Conservation (phyloP, 441 rosid species). For the Macaranga tanarius region DNA sequence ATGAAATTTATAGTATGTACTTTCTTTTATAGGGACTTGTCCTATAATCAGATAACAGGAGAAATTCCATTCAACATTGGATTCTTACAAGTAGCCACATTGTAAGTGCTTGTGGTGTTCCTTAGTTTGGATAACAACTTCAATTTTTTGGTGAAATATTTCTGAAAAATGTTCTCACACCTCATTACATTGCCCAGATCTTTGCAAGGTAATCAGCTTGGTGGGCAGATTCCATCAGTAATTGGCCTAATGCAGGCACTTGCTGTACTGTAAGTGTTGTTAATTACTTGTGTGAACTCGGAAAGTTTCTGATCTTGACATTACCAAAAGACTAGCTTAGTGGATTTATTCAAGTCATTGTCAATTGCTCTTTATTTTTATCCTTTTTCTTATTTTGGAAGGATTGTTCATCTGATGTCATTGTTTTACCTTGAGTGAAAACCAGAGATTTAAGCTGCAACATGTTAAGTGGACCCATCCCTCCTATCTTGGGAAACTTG, state of each 20-base stretch:
- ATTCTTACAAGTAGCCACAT: conserved; percentile 93
- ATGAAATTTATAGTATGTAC: neutral
- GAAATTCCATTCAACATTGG: conserved; percentile 95
- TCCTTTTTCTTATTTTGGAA: neutral
- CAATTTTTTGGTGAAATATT: neutral
- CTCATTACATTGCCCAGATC: conserved; percentile 47
- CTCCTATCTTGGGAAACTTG: conserved; percentile 84
- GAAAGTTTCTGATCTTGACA: neutral
- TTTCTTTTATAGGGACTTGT: conserved; percentile 66
- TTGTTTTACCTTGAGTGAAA: conserved; percentile 10
- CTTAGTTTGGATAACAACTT: neutral
- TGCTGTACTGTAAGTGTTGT: conserved; percentile 80
- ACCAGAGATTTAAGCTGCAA: conserved; percentile 88
- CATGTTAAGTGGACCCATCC: conserved; percentile 74
- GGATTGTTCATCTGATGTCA: neutral
- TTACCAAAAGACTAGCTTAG: neutral
- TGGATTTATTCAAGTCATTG: neutral
- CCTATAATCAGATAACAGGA: conserved; percentile 85
- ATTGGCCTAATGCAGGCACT: conserved; percentile 99
- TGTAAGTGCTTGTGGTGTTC: conserved; percentile 46
- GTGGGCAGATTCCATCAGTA: conserved; percentile 82
- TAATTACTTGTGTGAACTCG: neutral
- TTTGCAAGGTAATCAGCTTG: conserved; percentile 83
- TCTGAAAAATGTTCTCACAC: conserved; percentile 10
- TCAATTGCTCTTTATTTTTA: neutral